Percentiles rank a stretch among this genome's conserved stretches.
phyloP scores from a whole-genome alignment of 805 yeast genomes.

The Pichia gijzeniarum region DNA sequence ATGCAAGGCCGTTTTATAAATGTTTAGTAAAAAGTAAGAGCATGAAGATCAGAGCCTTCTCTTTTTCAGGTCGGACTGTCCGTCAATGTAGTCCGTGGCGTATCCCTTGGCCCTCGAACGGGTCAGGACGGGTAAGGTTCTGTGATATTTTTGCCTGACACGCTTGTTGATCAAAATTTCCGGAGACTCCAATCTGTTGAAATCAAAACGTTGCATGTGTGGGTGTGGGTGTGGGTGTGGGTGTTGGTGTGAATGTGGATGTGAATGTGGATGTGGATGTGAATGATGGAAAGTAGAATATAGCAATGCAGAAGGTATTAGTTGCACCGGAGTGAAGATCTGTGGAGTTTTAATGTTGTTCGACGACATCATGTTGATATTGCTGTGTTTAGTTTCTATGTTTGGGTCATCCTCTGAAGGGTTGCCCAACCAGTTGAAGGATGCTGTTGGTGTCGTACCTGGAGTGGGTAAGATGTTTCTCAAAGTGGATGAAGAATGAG shows the following conservation, averaged over 20 bases:
- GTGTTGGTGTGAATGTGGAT: slow-evolving; percentile 1
- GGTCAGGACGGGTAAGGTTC: slow-evolving; percentile 14
- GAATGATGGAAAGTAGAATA: background rate
- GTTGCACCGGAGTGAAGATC: slow-evolving; percentile 16
- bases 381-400: slow-evolving; percentile 2
- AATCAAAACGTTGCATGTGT: slow-evolving; percentile 6
- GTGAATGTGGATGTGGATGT: slow-evolving; percentile 1
- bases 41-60: background rate
- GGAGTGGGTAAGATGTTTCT: slow-evolving; percentile 25
- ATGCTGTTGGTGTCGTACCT: slow-evolving; percentile 26
- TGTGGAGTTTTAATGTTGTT: slow-evolving; percentile 13
- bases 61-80: background rate
- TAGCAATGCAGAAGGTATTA: slow-evolving; percentile 3
- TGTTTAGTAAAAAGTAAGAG: background rate
- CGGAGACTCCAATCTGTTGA: slow-evolving; percentile 5
- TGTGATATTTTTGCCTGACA: slow-evolving; percentile 10
- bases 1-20: no score
- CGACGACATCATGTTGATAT: no score
- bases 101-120: slow-evolving; percentile 15
- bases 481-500: slow-evolving; percentile 21
- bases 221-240: slow-evolving; percentile 1
- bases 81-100: slow-evolving; percentile 1
- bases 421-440: slow-evolving; percentile 9
- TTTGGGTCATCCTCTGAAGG: background rate
- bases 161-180: slow-evolving; percentile 4